A percentile compares a stretch with the other conserved stretches of the same genome.
These are phyloP conservation scores for Lentithecium fluviatile DNA, from an alignment of 495 filamentous ascomycete genomes.

Conservation along the genomic window DNA sequence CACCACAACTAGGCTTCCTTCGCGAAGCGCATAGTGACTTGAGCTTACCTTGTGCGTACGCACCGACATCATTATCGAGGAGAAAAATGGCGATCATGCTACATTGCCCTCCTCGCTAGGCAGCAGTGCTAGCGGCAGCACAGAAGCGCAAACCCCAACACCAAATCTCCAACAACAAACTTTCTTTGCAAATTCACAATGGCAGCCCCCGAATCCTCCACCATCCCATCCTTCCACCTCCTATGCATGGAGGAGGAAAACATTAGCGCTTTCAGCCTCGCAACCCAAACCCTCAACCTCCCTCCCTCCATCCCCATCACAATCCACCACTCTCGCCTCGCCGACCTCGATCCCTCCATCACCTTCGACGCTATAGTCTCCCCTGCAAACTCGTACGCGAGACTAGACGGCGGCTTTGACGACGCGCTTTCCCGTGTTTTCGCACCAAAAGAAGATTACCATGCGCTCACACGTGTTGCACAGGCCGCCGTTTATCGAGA, in stretches of 20 bases:
- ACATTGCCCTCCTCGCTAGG: no score
- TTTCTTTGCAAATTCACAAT: no score
- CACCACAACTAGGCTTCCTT: no score
- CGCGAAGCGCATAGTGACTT: no score
- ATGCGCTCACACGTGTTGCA: slow-evolving; percentile 45
- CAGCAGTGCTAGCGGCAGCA: no score
- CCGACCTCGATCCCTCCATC: slow-evolving; percentile 33
- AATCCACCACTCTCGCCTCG: slow-evolving; percentile 44
- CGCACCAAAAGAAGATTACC: slow-evolving; percentile 48
- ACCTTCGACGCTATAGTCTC: slow-evolving; percentile 53
- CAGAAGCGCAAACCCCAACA: no score
- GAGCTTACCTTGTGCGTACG: no score
- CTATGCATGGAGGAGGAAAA: slow-evolving; percentile 43
- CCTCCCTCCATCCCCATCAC: slow-evolving; percentile 39
- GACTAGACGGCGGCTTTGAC: slow-evolving; percentile 55
- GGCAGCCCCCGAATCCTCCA: neutral
- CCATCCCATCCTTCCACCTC: slow-evolving; percentile 46
- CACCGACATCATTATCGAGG: no score
- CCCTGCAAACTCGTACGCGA: slow-evolving; percentile 54
- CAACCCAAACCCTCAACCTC: slow-evolving; percentile 33
- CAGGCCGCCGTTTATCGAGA: slow-evolving; percentile 45
- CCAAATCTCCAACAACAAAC: no score
- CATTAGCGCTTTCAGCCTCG: slow-evolving; percentile 40
- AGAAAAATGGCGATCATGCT: no score
- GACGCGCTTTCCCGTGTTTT: slow-evolving; percentile 53